phyloP scores from a whole-genome alignment of 352 stramenopile genomes.

The Discostella stelligera region DNA sequence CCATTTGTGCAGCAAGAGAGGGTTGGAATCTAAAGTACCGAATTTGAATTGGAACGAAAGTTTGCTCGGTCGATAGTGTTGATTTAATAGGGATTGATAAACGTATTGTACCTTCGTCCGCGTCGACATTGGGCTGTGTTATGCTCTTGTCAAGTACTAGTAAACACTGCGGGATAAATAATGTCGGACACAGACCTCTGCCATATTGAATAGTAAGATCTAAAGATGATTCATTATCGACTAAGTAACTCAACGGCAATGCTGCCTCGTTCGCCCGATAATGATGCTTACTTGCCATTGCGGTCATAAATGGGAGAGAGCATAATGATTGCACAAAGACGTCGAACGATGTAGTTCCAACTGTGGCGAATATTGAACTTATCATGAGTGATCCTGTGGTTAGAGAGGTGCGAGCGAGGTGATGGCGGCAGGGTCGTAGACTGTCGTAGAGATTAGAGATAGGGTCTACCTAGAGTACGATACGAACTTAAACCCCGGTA shows the following conservation, averaged over 20 bases:
- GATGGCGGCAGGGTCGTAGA: too few species aligned
- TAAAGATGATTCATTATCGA: constrained; percentile 1
- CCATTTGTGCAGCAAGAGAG: constrained; percentile 89
- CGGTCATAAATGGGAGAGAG: constrained; percentile 41
- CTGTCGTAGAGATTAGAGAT: too few species aligned
- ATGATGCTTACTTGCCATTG: constrained; percentile 23
- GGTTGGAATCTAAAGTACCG: constrained; percentile 88
- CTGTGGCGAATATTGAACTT: constrained; percentile 86
- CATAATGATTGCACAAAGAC: constrained; percentile 85
- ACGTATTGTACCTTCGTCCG: constrained; percentile 24
- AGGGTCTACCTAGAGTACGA: too few species aligned
- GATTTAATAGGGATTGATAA: constrained; percentile 10
- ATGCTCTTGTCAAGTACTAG: not conserved
- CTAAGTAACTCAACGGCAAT: not conserved
- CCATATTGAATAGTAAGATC: constrained; percentile 76
- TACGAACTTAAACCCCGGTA: too few species aligned
- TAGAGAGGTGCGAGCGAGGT: too few species aligned
- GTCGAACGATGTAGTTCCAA: constrained; percentile 93
- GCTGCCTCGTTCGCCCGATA: constrained; percentile 1
- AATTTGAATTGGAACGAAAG: constrained; percentile 10
- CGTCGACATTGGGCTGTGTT: not conserved
- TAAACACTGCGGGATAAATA: constrained; percentile 21
- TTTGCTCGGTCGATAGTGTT: constrained; percentile 11
- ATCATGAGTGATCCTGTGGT: not conserved
- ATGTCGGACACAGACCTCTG: constrained; percentile 40